A percentile compares a stretch with the other conserved stretches of the same genome.
Conservation (phyloP, 305 asterid genomes). For the Solanum aculeatissimum region DNA sequence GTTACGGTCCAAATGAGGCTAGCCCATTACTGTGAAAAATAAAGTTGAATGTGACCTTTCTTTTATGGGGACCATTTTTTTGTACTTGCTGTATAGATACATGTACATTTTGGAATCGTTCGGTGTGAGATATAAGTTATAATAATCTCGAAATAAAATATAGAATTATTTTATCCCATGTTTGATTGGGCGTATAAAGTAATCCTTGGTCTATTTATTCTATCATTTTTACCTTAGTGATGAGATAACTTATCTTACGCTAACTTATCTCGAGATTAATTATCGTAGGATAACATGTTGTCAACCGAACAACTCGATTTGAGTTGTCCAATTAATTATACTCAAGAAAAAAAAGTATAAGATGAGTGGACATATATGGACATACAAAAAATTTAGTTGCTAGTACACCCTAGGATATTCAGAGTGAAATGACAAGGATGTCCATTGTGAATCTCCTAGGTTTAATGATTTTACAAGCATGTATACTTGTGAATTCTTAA, state of each 20-base stretch:
- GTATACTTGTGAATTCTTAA: no score
- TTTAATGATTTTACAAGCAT: background rate
- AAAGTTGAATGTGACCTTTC: conserved; percentile 6
- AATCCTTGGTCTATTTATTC: no score
- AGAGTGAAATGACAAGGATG: background rate
- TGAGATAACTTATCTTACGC: no score
- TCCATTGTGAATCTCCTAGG: background rate
- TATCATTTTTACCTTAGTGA: no score
- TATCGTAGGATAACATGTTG: no score
- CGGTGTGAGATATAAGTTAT: no score
- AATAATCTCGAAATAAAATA: no score
- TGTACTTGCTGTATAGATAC: background rate
- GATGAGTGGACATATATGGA: background rate
- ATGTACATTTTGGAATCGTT: no score
- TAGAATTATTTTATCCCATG: no score
- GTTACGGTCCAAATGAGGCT: background rate
- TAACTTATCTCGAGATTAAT: no score
- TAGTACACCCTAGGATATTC: background rate
- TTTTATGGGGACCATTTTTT: conserved; percentile 12
- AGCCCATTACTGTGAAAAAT: conserved; percentile 12
- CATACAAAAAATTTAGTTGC: background rate
- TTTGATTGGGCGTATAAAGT: no score
- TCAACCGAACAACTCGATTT: no score
- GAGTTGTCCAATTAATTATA: background rate
- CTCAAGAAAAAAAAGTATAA: background rate